Evolutionary conservation across 345 rosid species (phyloP), one percentile per base, ranked within the genome.

Genomic region (Ailanthus altissimus): DNA sequence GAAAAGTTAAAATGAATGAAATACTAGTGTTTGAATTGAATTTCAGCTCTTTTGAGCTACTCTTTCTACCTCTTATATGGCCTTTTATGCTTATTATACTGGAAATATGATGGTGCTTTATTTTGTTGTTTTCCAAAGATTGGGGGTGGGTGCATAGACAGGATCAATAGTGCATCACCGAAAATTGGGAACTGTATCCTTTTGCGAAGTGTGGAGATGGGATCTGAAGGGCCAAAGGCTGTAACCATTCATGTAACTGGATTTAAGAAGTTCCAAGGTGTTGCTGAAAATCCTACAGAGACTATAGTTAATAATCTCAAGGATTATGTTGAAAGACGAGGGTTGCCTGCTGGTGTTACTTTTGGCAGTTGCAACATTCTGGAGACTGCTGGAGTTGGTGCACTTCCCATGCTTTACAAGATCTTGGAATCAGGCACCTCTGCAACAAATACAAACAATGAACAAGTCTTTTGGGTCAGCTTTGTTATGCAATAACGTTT

Each of bases 301-400:
- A 88, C 77, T 32, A 83, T 92, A 38, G 95, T 90, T 20, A 85
- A 47, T 43, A 92, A 84, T 75, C 80, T 93, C 78, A 90, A 79
- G 84, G 76, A 76, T 7, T 89, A 75, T 77, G 79, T 86, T 16
- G 88, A 83, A 75, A 91, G 74, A 78, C 84, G 83, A 75, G 88
- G 91, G 2, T 84, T 89, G 87, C 84, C 90, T 69, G 81, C 91
- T 75, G 92, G 94, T 15, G 73, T 92, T 73, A 85, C 82, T 73
- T 80, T 93, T 21, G 94, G 98, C 58, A 92, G 86, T 75, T 92
- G 89, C 82, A 87, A 83, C 18, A 73, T 90, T 74, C 95, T 94
- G 74, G 94, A 94, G 72, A 72, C 91, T 81, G 97, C 95, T 2
- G 98, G 98, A 73, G 83, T 85, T 50, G 95, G 95, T 38, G 93